Conservation (phyloP, 768 basidiomycete species). For the Suillus luteus region DNA sequence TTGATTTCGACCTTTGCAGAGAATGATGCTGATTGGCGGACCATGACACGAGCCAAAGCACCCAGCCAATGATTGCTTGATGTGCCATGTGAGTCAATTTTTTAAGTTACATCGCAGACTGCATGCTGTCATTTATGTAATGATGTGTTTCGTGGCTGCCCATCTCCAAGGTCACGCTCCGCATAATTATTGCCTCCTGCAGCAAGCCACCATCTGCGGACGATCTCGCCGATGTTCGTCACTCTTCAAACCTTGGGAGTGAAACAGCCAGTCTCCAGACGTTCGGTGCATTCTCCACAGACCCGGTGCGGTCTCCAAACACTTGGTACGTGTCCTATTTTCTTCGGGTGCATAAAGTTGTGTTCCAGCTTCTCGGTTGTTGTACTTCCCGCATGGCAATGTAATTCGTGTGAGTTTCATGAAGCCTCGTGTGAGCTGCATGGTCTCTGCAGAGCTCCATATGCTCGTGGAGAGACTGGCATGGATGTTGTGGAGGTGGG, state of each 20-base stretch:
- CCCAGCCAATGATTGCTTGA: background rate
- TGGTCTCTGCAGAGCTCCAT: background rate
- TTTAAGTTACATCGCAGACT: background rate
- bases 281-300: background rate
- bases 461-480: background rate
- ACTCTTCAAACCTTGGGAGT: constrained; percentile 2
- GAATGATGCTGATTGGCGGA: constrained; percentile 16
- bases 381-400: background rate
- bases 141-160: background rate
- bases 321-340: background rate
- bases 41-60: background rate
- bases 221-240: background rate
- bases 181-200: background rate
- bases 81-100: background rate
- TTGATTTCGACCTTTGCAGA: constrained; percentile 27
- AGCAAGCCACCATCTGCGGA: background rate
- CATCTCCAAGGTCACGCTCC: constrained; percentile 8
- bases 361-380: background rate
- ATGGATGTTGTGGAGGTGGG: background rate
- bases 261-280: constrained; percentile 1
- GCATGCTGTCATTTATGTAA: constrained; percentile 3
- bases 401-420: background rate
- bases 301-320: background rate
- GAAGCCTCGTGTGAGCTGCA: background rate
- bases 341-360: background rate